Base-by-base conservation (phyloP, 2,329 filamentous ascomycete genomes). In the Venturia asperata region DNA sequence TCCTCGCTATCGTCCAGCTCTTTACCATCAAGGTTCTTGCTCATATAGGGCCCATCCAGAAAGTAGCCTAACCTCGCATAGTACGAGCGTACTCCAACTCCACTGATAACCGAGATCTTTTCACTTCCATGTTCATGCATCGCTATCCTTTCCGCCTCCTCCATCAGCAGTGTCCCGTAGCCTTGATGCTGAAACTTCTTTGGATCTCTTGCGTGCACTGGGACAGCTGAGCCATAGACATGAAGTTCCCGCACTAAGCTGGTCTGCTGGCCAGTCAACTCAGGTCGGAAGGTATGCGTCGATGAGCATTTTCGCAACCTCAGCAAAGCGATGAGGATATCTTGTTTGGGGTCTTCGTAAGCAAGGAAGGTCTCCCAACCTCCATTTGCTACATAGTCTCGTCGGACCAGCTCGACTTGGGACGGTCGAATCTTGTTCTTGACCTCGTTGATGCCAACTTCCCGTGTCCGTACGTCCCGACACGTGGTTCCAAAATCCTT, bases 291-390 rank as follows among this genome's bases (percentile, higher is more conserved):
- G 0, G 94, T 97, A 77, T 97, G 92, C 71, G 90, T 93, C 70
- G 88, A 83, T 1, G 89, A 92, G 76, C 95, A 99, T 79, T 96
- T 96, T 69, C 94, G 85, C 68, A 99, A 78, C 21, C 94, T 87
- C 65, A 99, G 82, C 43, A 99, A 80, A 0, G 90, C 95, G 66
- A 99, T 96, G 3, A 99, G 81, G 66, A 99, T 99, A 74, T 99
- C 94, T 75, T 99, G 94, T 80, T 97, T 97, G 0, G 94, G 93
- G 70, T 99, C 94, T 74, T 99, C 94, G 73, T 99, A 99, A 1
- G 94, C 92, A 5, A 99, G 81, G 78, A 99, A 99, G 0, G 94
- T 99, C 77, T 99, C 94, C 94, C 94, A 99, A 30, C 94, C 95
- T 47, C 90, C 92, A 74, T 99, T 99, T 70, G 94, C 94, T 0